phyloP scores from a whole-genome alignment of 2,329 filamentous ascomycete species.

The Colletotrichum melonis region DNA sequence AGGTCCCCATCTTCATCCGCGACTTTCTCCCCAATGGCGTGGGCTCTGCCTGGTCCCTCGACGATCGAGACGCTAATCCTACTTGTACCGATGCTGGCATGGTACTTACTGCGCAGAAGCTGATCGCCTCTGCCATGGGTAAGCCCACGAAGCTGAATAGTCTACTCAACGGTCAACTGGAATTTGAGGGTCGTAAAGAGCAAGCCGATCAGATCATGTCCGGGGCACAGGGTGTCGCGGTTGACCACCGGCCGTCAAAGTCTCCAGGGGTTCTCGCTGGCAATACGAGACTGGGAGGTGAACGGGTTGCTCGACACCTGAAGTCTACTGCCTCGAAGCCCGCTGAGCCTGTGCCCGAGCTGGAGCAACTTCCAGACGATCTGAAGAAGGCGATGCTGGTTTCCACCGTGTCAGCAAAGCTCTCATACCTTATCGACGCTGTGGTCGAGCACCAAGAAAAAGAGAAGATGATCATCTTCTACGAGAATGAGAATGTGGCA shows the following conservation, averaged over 20 bases:
- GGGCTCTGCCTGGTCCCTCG: constrained; percentile 75
- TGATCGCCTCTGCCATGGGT: constrained; percentile 58
- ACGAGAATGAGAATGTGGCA: constrained; percentile 87
- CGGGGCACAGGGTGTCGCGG: constrained; percentile 21
- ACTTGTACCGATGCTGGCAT: constrained; percentile 63
- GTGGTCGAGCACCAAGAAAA: constrained; percentile 74
- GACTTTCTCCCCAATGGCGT: constrained; percentile 71
- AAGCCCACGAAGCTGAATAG: constrained; percentile 57
- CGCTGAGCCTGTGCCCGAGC: constrained; percentile 16
- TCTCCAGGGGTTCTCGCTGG: constrained; percentile 45
- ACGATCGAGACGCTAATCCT: constrained; percentile 59
- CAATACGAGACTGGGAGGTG: constrained; percentile 56
- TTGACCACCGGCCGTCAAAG: constrained; percentile 4
- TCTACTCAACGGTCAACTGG: constrained; percentile 59
- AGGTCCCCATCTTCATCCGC: constrained; percentile 80
- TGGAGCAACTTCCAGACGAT: constrained; percentile 53
- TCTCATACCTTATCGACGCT: constrained; percentile 84
- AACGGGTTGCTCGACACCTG: constrained; percentile 45
- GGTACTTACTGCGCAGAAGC: constrained; percentile 63
- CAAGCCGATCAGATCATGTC: constrained; percentile 41
- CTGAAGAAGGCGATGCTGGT: constrained; percentile 72
- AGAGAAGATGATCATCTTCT: constrained; percentile 94
- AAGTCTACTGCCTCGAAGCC: constrained; percentile 43
- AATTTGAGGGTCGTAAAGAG: constrained; percentile 54
- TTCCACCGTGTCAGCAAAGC: constrained; percentile 88